Evolutionary conservation across 805 yeast genomes (phyloP).

Genomic region (Candida silvicultrix): DNA sequence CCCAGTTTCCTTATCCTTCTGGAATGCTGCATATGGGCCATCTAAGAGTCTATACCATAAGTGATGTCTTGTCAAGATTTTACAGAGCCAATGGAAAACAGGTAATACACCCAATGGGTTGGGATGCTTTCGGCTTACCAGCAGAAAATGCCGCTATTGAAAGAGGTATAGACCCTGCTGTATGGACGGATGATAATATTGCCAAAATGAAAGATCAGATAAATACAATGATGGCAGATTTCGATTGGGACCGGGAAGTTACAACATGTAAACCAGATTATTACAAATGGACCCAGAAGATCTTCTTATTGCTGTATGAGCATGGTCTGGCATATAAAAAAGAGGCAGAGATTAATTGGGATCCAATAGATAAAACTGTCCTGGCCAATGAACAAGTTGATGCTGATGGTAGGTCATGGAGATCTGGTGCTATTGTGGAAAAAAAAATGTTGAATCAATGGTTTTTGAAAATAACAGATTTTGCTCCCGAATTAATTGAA

Average conservation of each 20-base stretch:
- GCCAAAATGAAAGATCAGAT: slow-evolving; percentile 80
- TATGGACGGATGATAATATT: slow-evolving; percentile 83
- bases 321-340: slow-evolving; percentile 81
- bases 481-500: slow-evolving; percentile 56
- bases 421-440: slow-evolving; percentile 94
- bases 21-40: slow-evolving; percentile 94
- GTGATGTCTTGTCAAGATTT: slow-evolving; percentile 78
- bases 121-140: slow-evolving; percentile 98
- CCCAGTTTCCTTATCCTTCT: slow-evolving; percentile 97
- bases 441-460: slow-evolving; percentile 79
- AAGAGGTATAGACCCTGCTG: slow-evolving; percentile 66
- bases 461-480: slow-evolving; percentile 87
- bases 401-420: slow-evolving; percentile 85
- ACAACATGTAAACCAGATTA: slow-evolving; percentile 83
- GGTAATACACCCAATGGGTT: slow-evolving; percentile 96
- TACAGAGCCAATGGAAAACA: slow-evolving; percentile 68
- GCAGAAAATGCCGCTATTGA: slow-evolving; percentile 98
- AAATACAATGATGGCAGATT: slow-evolving; percentile 70
- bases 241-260: slow-evolving; percentile 91
- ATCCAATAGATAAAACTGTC: slow-evolving; percentile 92
- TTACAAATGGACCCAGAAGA: slow-evolving; percentile 88
- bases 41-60: slow-evolving; percentile 84
- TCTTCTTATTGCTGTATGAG: slow-evolving; percentile 67
- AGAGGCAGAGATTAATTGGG: slow-evolving; percentile 94
- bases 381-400: slow-evolving; percentile 97